These are phyloP conservation scores for Termitomyces sp. DNA, from an alignment of 768 basidiomycete genomes.

Conservation along the genomic window DNA sequence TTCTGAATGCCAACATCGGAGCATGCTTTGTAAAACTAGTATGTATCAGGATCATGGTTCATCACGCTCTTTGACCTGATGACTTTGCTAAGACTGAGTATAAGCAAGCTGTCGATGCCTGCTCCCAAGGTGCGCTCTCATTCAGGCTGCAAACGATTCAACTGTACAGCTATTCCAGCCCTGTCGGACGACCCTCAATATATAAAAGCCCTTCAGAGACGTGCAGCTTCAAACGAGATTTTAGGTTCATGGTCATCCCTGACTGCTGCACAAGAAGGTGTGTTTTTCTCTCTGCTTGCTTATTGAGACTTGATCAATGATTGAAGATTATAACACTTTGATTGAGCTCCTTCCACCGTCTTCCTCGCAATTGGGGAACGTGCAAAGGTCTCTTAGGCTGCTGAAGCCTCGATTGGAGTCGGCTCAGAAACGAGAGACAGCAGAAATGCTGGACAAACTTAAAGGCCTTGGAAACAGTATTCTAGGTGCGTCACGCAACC, in stretches of 20 bases:
- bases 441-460: conserved; percentile 89
- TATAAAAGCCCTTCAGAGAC: conserved; percentile 83
- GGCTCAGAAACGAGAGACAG: conserved; percentile 83
- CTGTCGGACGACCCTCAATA: conserved; percentile 85
- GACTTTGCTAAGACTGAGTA: conserved; percentile 59
- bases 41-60: conserved; percentile 23
- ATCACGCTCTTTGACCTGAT: conserved; percentile 5
- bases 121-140: conserved; percentile 59
- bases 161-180: conserved; percentile 27
- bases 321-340: conserved; percentile 76
- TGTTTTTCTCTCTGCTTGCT: not conserved
- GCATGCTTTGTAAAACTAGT: conserved; percentile 84
- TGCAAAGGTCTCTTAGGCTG: conserved; percentile 45
- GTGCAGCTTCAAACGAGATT: conserved; percentile 83
- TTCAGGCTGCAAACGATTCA: conserved; percentile 6
- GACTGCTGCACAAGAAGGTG: conserved; percentile 82
- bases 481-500: conserved; percentile 53
- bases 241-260: conserved; percentile 84
- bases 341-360: conserved; percentile 57
- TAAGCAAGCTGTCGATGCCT: conserved; percentile 77
- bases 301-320: not conserved
- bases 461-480: conserved; percentile 92
- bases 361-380: conserved; percentile 48
- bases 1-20: conserved; percentile 84
- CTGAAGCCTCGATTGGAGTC: conserved; percentile 70